Conservation (phyloP, 176 grass and related monocot species). For the Calamus simplicifolius region DNA sequence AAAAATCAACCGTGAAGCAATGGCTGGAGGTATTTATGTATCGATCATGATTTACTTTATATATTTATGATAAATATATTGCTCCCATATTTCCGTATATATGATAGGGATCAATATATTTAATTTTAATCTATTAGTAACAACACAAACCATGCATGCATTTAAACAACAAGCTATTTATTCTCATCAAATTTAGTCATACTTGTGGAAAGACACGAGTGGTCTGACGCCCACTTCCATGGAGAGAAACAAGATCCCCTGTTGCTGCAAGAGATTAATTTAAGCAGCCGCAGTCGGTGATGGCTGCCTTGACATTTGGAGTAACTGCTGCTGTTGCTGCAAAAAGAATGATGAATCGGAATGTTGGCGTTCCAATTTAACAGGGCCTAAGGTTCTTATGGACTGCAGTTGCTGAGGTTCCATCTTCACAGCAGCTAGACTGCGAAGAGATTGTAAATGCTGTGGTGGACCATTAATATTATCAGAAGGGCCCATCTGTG, state of each 20-base stretch:
- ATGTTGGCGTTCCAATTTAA: slow-evolving; percentile 30
- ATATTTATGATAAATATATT: no score
- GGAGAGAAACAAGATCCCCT: slow-evolving; percentile 22
- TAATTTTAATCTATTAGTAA: no score
- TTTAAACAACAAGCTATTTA: no score
- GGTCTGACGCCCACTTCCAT: slow-evolving; percentile 80
- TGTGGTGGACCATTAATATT: slow-evolving; percentile 1
- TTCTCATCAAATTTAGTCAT: background rate
- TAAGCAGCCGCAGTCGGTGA: slow-evolving; percentile 9
- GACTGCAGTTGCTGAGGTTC: slow-evolving; percentile 12
- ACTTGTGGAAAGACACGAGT: slow-evolving; percentile 99
- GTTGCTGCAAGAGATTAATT: slow-evolving; percentile 20
- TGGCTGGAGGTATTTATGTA: no score
- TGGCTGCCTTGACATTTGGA: slow-evolving; percentile 11
- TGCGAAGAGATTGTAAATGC: slow-evolving; percentile 1
- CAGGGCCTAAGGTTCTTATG: slow-evolving; percentile 6
- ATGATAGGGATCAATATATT: no score
- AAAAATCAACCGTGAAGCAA: no score
- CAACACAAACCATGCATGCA: no score
- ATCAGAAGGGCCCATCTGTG: slow-evolving; percentile 8
- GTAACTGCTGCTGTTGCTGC: slow-evolving; percentile 19
- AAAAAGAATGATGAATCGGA: slow-evolving; percentile 20
- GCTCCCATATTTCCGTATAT: no score
- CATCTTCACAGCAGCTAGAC: slow-evolving; percentile 17
- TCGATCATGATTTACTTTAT: no score